Evolutionary conservation across 2,329 filamentous ascomycete species (phyloP).

Genomic region (Beauveria medogensis): DNA sequence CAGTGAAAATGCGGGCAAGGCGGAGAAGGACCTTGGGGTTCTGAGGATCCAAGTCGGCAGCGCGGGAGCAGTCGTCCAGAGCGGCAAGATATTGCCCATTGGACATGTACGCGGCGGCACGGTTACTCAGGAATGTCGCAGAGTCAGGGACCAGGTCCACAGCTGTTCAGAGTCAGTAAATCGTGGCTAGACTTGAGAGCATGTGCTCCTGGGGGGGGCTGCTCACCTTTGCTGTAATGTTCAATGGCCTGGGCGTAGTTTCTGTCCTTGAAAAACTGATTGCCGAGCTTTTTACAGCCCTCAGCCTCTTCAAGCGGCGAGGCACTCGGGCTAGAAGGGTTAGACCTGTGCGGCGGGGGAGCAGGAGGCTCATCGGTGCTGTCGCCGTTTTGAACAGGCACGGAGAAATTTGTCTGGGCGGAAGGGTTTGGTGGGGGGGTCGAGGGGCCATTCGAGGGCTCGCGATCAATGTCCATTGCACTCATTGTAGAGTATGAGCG

Average conservation of each 20-base stretch:
- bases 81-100: slow-evolving; percentile 71
- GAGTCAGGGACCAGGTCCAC: slow-evolving; percentile 81
- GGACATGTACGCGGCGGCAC: slow-evolving; percentile 89
- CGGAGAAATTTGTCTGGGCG: slow-evolving; percentile 38
- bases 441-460: slow-evolving; percentile 44
- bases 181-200: neutral
- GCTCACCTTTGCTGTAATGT: slow-evolving; percentile 87
- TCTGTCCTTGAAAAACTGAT: slow-evolving; percentile 94
- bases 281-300: slow-evolving; percentile 83
- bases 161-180: slow-evolving; percentile 47
- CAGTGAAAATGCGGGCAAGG: slow-evolving; percentile 83
- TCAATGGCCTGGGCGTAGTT: slow-evolving; percentile 82
- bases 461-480: slow-evolving; percentile 71
- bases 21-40: slow-evolving; percentile 86
- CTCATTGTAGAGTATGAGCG: slow-evolving; percentile 53
- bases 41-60: slow-evolving; percentile 73
- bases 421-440: slow-evolving; percentile 42
- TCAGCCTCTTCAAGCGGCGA: slow-evolving; percentile 69
- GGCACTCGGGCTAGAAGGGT: slow-evolving; percentile 49
- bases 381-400: slow-evolving; percentile 43
- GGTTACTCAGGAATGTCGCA: slow-evolving; percentile 86
- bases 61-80: slow-evolving; percentile 76
- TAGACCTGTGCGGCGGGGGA: slow-evolving; percentile 65
- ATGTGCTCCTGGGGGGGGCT: slow-evolving; percentile 4
- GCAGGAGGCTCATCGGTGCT: slow-evolving; percentile 45